Evolutionary conservation across 75 land plant species (phyloP), one percentile per base, ranked within the genome.

Genomic region (Isoetes taiwanensis): DNA sequence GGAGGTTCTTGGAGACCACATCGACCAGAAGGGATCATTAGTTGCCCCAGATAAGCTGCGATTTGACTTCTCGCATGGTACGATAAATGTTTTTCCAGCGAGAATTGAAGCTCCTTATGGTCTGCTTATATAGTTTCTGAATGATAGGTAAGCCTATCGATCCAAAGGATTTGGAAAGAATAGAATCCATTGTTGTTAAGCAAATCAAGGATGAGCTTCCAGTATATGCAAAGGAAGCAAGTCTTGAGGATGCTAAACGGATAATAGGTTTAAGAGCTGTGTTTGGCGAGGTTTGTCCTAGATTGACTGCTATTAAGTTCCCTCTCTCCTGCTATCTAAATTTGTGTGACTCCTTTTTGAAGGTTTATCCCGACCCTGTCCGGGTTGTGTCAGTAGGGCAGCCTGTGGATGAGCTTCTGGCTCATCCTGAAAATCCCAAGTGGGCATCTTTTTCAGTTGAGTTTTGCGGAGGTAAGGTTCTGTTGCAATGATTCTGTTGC

Each of bases 311-410:
- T n/a, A n/a, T n/a, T n/a, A n/a, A n/a, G n/a, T n/a, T n/a, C n/a
- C n/a, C n/a, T n/a, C n/a, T n/a, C n/a, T n/a, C n/a, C n/a, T n/a
- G n/a, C n/a, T n/a, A n/a, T n/a, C n/a, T n/a, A n/a, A n/a, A n/a
- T n/a, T n/a, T n/a, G n/a, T n/a, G n/a, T n/a, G n/a, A n/a, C n/a
- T n/a, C n/a, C n/a, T n/a, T n/a, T n/a, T n/a, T n/a, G 24, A 54
- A 91, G 98, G 84, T 91, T 0, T 91, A 91, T 65, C 98, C 98
- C 38, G 98, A 91, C 35, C 98, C 98, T 39, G 98, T 91, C 8
- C 71, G 98, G 59, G 85, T 91, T 33, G 83, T 91, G 28, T 56
- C 95, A 37, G 64, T 91, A 61, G 98, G 98, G 53, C 43, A 64
- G 38, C 83, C 76, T 21, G 85, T 91, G 30, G 83, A 91, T 57